Base-by-base conservation (phyloP, 148 eudicot species). In the Chenopodium suecicum region DNA sequence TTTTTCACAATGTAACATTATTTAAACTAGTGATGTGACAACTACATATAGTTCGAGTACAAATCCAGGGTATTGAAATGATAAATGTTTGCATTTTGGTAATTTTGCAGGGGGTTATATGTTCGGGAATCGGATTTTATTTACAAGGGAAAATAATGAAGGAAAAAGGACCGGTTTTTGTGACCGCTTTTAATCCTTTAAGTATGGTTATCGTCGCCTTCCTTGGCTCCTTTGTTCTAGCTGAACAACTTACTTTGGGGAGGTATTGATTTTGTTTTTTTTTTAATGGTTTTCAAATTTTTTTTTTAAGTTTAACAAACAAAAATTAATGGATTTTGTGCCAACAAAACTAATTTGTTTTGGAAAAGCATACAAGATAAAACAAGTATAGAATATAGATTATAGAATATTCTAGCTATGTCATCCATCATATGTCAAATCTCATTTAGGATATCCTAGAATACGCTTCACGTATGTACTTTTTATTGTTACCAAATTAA, bases 101-200 rank as follows among this genome's bases (percentile, higher is more conserved):
- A 32, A 56, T 6, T 5, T 25, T 83, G 86, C 86, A 96, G 99
- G 99, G 98, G n/a, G 77, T 96, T 20, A 47, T 96, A 62, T 88
- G 91, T 81, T 92, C 99, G 0, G 94, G 94, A 23, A 23, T 91
- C 27, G 83, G 82, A 70, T 94, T 89, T 79, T 96, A 84, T 62
- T 65, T 92, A 2, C 89, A 92, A 54, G 97, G 95, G 71, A 62
- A 87, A 44, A 31, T 94, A 78, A 89, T 94, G 90, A 86, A 84
- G 82, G 83, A 86, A 25, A 92, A 83, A 72, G 99, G 99, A 4
- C 99, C 98, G 6, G 98, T 96, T 82, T 96, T 96, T 74, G 92
- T 91, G 1, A 90, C 97, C 0, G 83, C 98, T 47, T 96, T 94
- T 56, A 92, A 73, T 72, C 99, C 99, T 44, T 81, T 96, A 32